Conservation (phyloP, 2,329 filamentous ascomycete species). For the Botrytis cinerea region DNA sequence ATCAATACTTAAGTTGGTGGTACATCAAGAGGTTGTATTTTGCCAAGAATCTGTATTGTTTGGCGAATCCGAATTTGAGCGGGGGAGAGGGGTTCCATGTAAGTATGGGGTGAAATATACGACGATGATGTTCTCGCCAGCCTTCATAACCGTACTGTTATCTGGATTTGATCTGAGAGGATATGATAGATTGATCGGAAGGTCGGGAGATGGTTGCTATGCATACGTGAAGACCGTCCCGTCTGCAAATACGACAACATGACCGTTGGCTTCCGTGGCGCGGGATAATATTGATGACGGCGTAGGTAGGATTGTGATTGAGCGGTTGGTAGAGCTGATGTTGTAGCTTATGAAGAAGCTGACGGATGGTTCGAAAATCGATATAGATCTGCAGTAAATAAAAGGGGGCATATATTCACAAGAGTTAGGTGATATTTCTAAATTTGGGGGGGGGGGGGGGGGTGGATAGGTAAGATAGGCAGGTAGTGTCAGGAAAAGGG, state of each 20-base stretch:
- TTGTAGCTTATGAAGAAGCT: neutral
- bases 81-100: conserved; percentile 18
- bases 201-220: neutral
- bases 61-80: conserved; percentile 10
- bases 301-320: neutral
- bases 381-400: neutral
- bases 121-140: conserved; percentile 9
- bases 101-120: conserved; percentile 8
- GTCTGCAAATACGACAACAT: conserved; percentile 10
- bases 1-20: conserved; percentile 7
- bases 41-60: conserved; percentile 2
- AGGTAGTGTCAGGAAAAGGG: neutral
- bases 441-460: no score
- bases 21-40: conserved; percentile 15
- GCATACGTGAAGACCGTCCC: conserved; percentile 5
- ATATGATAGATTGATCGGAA: conserved; percentile 7
- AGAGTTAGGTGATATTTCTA: neutral
- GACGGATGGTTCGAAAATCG: neutral
- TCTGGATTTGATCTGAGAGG: conserved; percentile 7
- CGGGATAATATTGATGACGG: conserved; percentile 12
- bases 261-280: neutral
- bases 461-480: neutral
- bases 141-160: neutral
- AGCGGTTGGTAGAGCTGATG: neutral
- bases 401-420: neutral